Evolutionary conservation across 768 basidiomycete species (phyloP).

Genomic region (Suillus subalutaceus): DNA sequence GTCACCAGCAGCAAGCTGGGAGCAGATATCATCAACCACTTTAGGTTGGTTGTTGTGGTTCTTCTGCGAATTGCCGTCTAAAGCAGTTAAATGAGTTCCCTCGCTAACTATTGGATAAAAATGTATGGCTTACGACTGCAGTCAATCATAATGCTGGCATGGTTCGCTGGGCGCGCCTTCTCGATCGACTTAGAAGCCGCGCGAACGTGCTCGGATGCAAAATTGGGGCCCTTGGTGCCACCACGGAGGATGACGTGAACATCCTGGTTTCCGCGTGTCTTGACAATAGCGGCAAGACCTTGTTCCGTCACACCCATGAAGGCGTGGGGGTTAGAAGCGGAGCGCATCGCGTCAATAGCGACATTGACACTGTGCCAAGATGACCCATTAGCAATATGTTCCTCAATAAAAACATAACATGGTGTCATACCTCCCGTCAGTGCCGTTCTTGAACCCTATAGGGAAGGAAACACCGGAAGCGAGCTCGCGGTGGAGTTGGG

Average conservation of each 20-base stretch:
- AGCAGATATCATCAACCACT: constrained; percentile 70
- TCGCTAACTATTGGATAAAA: not conserved
- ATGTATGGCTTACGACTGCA: constrained; percentile 63
- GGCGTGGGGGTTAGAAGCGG: constrained; percentile 88
- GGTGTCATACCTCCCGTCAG: constrained; percentile 74
- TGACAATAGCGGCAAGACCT: constrained; percentile 93
- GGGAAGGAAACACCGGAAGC: constrained; percentile 97
- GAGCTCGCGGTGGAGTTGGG: constrained; percentile 95
- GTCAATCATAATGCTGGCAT: constrained; percentile 86
- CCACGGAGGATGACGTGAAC: constrained; percentile 97
- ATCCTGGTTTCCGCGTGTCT: constrained; percentile 82
- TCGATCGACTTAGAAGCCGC: constrained; percentile 62
- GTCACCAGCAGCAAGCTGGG: constrained; percentile 72
- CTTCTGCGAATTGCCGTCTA: constrained; percentile 96
- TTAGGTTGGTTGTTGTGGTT: constrained; percentile 91
- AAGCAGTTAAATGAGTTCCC: not conserved
- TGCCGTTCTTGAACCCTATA: constrained; percentile 99
- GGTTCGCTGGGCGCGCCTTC: constrained; percentile 56
- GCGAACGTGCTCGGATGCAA: constrained; percentile 68
- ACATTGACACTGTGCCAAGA: constrained; percentile 61
- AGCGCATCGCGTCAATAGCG: constrained; percentile 96
- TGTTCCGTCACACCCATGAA: constrained; percentile 94
- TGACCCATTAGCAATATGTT: constrained; percentile 7
- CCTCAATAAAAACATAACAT: not conserved
- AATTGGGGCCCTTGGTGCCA: constrained; percentile 91